Evolutionary conservation across 164 flowering plant genomes (phyloP), one percentile per base, ranked within the genome.

Genomic region (Kalanchoe fedtschenkoi): DNA sequence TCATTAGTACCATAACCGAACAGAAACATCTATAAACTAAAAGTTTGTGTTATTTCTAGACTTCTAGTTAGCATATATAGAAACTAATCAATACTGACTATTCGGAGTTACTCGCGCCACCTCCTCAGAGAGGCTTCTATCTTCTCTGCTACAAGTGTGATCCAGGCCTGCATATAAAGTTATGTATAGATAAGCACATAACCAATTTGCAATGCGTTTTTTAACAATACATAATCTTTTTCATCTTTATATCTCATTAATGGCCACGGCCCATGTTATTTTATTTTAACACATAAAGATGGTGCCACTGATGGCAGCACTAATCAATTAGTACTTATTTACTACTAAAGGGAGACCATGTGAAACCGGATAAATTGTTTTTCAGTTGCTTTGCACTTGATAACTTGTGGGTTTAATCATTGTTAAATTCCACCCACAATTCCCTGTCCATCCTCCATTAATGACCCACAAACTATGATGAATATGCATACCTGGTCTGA

Each of bases 141-240:
- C 75, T 89, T 89, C 70, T 89, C 87, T 62, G 87, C 89, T 58
- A 85, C 69, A 39, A 81, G 68, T 55, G 95, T 64, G 67, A 89
- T 87, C 96, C 96, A 89, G 47, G 85, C 85, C 92, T 86, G 82
- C 61, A 74, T 42, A 15, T 11, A 60, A 34, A 26, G 33, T 16
- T 29, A 62, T n/a, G n/a, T n/a, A n/a, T n/a, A n/a, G n/a, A n/a
- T n/a, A 33, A n/a, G 34, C 22, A 34, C 32, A 11, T 63, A 32
- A 61, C 26, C 28, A 38, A 30, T 17, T 17, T n/a, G 11, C 15
- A 41, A 15, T 39, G 16, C 32, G 1, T 15, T 21, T 43, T 4
- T 3, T 33, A 15, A 8, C 28, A 37, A 11, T n/a, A n/a, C n/a
- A 17, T 29, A 22, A 22, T 19, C 54, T 14, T 2, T 22, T 47